These are phyloP conservation scores for Fraxinus sp. DNA, from an alignment of 305 asterid genomes.

Conservation along the genomic window DNA sequence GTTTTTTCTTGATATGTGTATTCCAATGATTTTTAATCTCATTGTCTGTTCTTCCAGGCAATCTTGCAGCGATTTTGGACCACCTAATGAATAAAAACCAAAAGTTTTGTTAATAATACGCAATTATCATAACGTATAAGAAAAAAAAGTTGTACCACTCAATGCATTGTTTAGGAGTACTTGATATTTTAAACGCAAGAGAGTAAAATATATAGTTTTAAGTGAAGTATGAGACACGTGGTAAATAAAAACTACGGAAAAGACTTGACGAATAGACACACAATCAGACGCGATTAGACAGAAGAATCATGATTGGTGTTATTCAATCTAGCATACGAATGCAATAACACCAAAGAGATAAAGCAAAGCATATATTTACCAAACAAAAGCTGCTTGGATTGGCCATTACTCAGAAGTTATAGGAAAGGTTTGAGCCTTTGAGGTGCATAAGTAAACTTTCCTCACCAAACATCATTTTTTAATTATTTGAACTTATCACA, in stretches of 20 bases:
- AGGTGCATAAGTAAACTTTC: background rate
- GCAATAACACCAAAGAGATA: background rate
- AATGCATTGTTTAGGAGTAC: background rate
- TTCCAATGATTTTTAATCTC: slow-evolving; percentile 96
- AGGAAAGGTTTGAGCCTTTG: background rate
- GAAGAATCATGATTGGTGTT: background rate
- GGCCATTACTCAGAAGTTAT: background rate
- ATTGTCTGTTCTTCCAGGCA: slow-evolving; percentile 89
- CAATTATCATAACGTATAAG: background rate
- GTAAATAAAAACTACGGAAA: background rate
- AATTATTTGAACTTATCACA: background rate
- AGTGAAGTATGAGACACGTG: background rate
- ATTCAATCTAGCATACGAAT: background rate
- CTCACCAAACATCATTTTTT: background rate
- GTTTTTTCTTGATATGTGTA: slow-evolving; percentile 89
- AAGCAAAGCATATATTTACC: background rate
- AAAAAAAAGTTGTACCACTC: background rate
- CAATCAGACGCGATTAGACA: background rate
- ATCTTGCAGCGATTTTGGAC: slow-evolving; percentile 84
- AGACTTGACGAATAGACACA: background rate
- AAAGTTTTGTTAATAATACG: background rate
- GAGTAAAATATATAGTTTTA: background rate
- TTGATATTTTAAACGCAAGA: background rate
- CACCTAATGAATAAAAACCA: slow-evolving; percentile 43
- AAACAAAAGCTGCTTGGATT: background rate